Evolutionary conservation across 768 basidiomycete genomes (phyloP).

Genomic region (Auriculariales sp.): DNA sequence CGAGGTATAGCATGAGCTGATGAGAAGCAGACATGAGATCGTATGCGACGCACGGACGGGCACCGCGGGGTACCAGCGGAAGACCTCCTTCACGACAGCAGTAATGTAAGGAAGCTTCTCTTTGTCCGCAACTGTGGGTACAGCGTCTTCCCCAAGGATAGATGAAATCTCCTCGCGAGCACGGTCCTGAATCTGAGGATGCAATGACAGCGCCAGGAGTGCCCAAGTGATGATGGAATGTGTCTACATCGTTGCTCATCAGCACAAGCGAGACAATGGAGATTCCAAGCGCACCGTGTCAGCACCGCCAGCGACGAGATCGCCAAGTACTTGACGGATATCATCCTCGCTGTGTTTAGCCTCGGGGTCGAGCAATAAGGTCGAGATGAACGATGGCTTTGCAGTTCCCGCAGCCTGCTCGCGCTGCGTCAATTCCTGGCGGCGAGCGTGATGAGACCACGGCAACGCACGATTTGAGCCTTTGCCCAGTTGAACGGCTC

Average conservation of each 20-base stretch:
- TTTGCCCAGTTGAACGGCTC: constrained; percentile 29
- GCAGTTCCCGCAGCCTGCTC: constrained; percentile 10
- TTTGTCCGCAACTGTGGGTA: constrained; percentile 11
- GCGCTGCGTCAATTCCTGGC: too few species aligned
- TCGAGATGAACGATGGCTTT: constrained; percentile 10
- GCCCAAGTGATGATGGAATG: too few species aligned
- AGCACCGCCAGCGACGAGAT: too few species aligned
- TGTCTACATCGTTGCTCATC: too few species aligned
- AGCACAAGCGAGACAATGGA: too few species aligned
- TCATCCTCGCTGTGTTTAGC: too few species aligned
- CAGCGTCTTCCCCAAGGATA: neutral
- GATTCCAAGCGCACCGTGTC: too few species aligned
- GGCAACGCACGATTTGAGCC: constrained; percentile 19
- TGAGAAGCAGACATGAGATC: too few species aligned
- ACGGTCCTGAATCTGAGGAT: neutral
- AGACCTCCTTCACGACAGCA: constrained; percentile 8
- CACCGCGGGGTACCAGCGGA: constrained; percentile 7
- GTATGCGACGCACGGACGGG: constrained; percentile 4
- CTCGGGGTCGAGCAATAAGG: constrained; percentile 7
- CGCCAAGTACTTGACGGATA: too few species aligned
- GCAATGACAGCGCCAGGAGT: too few species aligned
- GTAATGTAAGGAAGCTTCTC: constrained; percentile 8
- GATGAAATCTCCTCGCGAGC: neutral
- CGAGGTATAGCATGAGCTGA: too few species aligned
- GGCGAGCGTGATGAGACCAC: too few species aligned